phyloP scores from a whole-genome alignment of 208 protist species.

The Herpetomonas samuelpessoai region DNA sequence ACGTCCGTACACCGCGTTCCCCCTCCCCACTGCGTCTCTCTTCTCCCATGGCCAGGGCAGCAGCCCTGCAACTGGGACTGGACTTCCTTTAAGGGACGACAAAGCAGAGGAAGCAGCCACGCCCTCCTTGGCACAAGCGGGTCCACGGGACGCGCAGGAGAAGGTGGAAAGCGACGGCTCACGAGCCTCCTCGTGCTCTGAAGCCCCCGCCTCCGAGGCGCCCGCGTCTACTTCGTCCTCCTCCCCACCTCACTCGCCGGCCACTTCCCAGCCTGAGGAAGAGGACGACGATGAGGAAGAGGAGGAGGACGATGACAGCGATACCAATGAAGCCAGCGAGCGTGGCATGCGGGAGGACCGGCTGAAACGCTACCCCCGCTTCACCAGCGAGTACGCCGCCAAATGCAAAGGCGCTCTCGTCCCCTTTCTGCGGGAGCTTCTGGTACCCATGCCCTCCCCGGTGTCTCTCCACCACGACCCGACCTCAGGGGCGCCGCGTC shows the following conservation, averaged over 20 bases:
- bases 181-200: no score
- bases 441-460: background rate
- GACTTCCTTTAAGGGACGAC: no score
- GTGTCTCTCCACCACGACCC: background rate
- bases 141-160: no score
- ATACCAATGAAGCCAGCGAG: conserved; percentile 1
- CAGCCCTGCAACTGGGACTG: no score
- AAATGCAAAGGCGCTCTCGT: conserved; percentile 13
- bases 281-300: background rate
- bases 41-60: no score
- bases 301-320: background rate
- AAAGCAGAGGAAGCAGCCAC: no score
- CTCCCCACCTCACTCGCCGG: no score
- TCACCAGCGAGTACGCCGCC: conserved; percentile 24
- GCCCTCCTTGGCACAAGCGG: no score
- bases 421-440: conserved; percentile 19
- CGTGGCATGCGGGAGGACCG: conserved; percentile 2
- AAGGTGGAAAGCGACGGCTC: no score
- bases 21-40: background rate
- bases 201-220: no score
- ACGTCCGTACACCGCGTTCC: background rate
- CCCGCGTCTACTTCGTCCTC: no score
- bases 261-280: background rate
- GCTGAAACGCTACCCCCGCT: conserved; percentile 25
- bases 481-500: background rate